Conservation (phyloP, 1,284 basidiomycete species). For the Inonotus hispidus region DNA sequence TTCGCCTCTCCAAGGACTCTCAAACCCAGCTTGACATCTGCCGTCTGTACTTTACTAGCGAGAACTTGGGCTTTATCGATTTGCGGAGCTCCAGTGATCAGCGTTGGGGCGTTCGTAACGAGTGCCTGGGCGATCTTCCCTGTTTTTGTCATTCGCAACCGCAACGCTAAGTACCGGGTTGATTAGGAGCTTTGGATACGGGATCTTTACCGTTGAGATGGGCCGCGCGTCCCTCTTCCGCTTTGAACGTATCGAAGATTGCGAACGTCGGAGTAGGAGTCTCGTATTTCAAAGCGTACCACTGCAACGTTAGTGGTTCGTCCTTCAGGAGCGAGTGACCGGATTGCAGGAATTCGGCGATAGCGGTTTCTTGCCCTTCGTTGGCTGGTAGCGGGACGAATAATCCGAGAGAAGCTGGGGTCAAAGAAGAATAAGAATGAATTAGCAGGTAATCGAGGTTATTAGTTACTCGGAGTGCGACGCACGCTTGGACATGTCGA, state of each 20-base stretch:
- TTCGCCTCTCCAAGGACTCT: conserved; percentile 35
- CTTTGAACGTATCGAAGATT: conserved; percentile 38
- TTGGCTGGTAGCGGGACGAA: conserved; percentile 36
- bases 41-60: conserved; percentile 31
- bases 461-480: neutral
- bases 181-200: too few relatives aligned
- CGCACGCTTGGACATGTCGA: neutral
- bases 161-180: too few relatives aligned
- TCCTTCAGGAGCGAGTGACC: conserved; percentile 30
- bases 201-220: conserved; percentile 29
- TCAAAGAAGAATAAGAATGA: neutral
- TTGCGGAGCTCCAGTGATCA: conserved; percentile 29
- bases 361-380: conserved; percentile 23
- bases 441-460: neutral
- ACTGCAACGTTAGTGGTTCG: conserved; percentile 37
- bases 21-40: conserved; percentile 31
- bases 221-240: conserved; percentile 31
- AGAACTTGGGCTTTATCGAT: conserved; percentile 30
- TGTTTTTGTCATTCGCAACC: neutral
- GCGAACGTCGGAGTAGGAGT: conserved; percentile 27
- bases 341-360: conserved; percentile 30
- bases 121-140: conserved; percentile 32
- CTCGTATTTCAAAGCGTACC: conserved; percentile 33
- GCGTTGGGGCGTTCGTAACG: conserved; percentile 28
- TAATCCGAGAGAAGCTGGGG: conserved; percentile 26